Evolutionary conservation across 2,329 filamentous ascomycete species (phyloP), one percentile per base, ranked within the genome.

Genomic region (Trematosphaeria pertusa): DNA sequence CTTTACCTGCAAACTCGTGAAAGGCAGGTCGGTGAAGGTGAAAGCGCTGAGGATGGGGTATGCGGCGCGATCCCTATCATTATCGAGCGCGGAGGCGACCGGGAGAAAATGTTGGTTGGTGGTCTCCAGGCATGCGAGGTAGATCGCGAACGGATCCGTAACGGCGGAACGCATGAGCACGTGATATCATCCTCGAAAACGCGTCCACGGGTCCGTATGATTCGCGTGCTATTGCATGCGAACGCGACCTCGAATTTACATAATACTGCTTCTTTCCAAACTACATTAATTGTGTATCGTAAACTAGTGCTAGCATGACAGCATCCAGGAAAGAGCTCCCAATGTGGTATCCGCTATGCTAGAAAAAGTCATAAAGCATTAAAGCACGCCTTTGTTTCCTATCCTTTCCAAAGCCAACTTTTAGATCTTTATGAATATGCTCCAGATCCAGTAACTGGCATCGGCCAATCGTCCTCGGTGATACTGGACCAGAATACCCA

Each of bases 401-500:
- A 54, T 51, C 52, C 39, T 50, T 47, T 39, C 55, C 31, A 20
- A 35, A 21, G 22, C 8, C n/a, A n/a, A n/a, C 33, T 39, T 12
- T 44, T 19, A 3, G 12, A 28, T 42, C 21, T 44, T 66, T 48
- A 71, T 49, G 69, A 70, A 56, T 76, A 76, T 21, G 70, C 65
- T 53, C 69, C 74, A 6, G 68, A 66, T 3, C 69, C 69, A 22
- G 65, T 61, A 6, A 71, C 65, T 6, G 80, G 78, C 71, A 82
- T 79, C 2, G 92, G 91, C 94, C 94, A 99, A 77, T 97, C 93
- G 65, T 99, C 94, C 75, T 99, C 94, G 12, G 94, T 99, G 64
- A 99, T 99, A 76, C 91, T 97, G 36, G 91, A 96, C 94, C 94
- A 99, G 79, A 99, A 99, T 46, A 89, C 73, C 92, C 94, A 99